Percentiles rank a stretch among this genome's conserved stretches.
These are phyloP conservation scores for Lactarius hengduanensis DNA, from an alignment of 768 basidiomycete species.

Conservation along the genomic window DNA sequence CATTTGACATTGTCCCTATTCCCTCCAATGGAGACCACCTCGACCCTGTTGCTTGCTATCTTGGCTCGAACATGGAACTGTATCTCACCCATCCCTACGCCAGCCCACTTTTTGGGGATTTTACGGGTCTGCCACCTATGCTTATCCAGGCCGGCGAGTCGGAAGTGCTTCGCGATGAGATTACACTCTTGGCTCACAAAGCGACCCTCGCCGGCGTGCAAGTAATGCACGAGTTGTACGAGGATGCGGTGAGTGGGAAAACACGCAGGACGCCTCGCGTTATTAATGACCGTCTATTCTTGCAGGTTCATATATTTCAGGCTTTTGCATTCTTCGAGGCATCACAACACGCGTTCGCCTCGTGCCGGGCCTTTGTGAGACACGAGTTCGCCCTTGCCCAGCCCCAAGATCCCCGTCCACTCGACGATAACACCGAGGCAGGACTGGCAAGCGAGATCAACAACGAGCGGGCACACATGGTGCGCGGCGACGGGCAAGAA, in stretches of 20 bases:
- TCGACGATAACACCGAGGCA: constrained; percentile 55
- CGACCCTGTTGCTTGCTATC: constrained; percentile 91
- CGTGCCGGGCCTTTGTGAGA: constrained; percentile 68
- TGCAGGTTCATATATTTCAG: constrained; percentile 90
- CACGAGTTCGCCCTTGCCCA: constrained; percentile 55
- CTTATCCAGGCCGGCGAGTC: constrained; percentile 92
- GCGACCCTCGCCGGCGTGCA: constrained; percentile 83
- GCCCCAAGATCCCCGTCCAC: constrained; percentile 47
- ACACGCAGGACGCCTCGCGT: background rate
- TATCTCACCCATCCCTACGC: constrained; percentile 97
- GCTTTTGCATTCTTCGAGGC: constrained; percentile 75
- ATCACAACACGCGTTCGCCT: constrained; percentile 62
- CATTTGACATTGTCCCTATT: constrained; percentile 78
- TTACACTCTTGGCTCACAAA: constrained; percentile 89
- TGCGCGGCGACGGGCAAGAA: constrained; percentile 72
- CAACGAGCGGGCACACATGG: constrained; percentile 62
- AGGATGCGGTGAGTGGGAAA: constrained; percentile 71
- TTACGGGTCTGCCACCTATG: constrained; percentile 81
- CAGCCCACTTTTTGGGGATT: constrained; percentile 90
- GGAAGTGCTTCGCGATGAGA: constrained; percentile 94
- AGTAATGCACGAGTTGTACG: constrained; percentile 84
- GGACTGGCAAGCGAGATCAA: constrained; percentile 69
- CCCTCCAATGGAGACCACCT: constrained; percentile 77
- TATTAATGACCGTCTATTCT: background rate
- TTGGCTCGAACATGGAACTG: constrained; percentile 74